A percentile compares a stretch with the other conserved stretches of the same genome.
Evolutionary conservation across 2,329 filamentous ascomycete genomes (phyloP).

Genomic region (Trichoderma polysporum): DNA sequence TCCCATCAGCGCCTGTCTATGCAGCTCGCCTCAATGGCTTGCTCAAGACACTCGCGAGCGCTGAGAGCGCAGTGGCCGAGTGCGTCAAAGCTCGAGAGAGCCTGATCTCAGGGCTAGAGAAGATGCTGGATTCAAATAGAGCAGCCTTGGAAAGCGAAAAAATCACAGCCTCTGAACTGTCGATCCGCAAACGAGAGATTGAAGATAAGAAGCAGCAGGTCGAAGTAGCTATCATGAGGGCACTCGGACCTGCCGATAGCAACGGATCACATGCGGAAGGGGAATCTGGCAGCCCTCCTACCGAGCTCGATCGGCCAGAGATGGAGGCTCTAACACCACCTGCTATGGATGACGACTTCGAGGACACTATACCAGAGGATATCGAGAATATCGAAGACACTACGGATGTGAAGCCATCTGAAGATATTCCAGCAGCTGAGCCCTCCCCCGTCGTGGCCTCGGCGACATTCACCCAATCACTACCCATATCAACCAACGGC

Average conservation of each 20-base stretch:
- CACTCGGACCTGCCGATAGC: conserved; percentile 63
- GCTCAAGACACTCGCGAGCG: conserved; percentile 83
- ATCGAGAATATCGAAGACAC: conserved; percentile 23
- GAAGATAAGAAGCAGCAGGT: conserved; percentile 85
- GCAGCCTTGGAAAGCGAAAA: conserved; percentile 69
- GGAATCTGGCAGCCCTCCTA: conserved; percentile 45
- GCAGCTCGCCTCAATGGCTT: conserved; percentile 85
- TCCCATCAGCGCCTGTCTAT: conserved; percentile 84
- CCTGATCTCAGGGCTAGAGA: conserved; percentile 78
- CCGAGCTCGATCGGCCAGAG: conserved; percentile 71
- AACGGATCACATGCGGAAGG: conserved; percentile 49
- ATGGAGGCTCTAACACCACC: conserved; percentile 88
- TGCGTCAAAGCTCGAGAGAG: conserved; percentile 81
- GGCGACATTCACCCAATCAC: conserved; percentile 47
- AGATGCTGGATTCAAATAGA: conserved; percentile 73
- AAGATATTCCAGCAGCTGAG: conserved; percentile 23
- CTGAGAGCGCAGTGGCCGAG: conserved; percentile 85
- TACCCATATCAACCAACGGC: conserved; percentile 51
- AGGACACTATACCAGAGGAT: background rate
- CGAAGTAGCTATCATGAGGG: conserved; percentile 86
- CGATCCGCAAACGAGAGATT: conserved; percentile 66
- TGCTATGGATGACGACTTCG: conserved; percentile 47
- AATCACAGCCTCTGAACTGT: conserved; percentile 61
- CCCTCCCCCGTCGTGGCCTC: conserved; percentile 40
- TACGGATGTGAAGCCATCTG: conserved; percentile 16